Base-by-base conservation (phyloP, 2,329 filamentous ascomycete genomes). In the Emmonsiellopsis sp. region DNA sequence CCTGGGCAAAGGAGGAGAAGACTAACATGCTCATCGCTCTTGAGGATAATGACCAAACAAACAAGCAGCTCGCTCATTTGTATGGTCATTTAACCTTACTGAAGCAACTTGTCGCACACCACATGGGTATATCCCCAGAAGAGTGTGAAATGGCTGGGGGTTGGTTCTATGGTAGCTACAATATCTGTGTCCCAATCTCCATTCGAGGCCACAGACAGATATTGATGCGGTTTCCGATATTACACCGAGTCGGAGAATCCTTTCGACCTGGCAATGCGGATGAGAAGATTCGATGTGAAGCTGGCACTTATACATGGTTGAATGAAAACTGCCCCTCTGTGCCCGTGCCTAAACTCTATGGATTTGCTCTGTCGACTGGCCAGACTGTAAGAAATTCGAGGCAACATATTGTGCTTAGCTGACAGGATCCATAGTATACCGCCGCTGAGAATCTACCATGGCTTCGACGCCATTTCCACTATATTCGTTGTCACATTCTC, bases 141-240 rank as follows among this genome's bases (percentile, higher is more conserved):
- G 13, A 42, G 32, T 60, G 57, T 49, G 39, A 54, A 21, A 6
- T 55, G 5, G 50, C 31, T 32, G 52, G 33, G 21, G 13, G 32
- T n/a, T 54, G 55, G 68, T 59, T 65, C 32, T 54, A 58, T 42
- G 68, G 68, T 6, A 65, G 61, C 53, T 72, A 69, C 55, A 73
- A 72, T 54, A 59, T 68, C 48, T 71, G 66, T 53, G 58, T 71
- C 33, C 55, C 55, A 13, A 45, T 56, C 17, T 5, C 13, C 11
- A 40, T 49, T 42, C 43, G 7, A 2, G 39, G 27, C 8, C 51
- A 34, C 6, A 54, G 49, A 43, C n/a, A 42, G 14, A 33, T 52
- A 27, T 46, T 54, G 27, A 54, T 56, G 43, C 48, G 55, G 37
- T 54, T 56, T 37, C 55, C 55, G 21, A 43, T 54, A 32, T 40